Percentiles rank a stretch among this genome's conserved stretches.
phyloP scores from a whole-genome alignment of 2,329 filamentous ascomycete genomes.

The Diatrype stigma region DNA sequence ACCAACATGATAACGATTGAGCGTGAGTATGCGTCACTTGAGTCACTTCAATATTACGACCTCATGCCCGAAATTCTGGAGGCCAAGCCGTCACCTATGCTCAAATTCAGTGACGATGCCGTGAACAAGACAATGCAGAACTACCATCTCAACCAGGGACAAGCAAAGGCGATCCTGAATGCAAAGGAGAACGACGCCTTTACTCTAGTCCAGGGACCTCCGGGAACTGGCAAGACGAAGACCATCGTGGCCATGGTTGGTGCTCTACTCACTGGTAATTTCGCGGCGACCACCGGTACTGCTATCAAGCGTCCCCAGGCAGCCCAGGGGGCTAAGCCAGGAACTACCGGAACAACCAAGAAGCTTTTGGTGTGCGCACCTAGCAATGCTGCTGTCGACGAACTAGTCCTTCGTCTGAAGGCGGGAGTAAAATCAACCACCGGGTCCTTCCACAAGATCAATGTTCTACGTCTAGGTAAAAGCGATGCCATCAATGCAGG shows the following conservation, averaged over 20 bases:
- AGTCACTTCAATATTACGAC: conserved; percentile 92
- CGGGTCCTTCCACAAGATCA: conserved; percentile 71
- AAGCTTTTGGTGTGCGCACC: conserved; percentile 97
- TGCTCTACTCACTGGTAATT: conserved; percentile 64
- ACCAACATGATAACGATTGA: conserved; percentile 93
- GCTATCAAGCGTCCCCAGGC: conserved; percentile 37
- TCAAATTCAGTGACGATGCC: conserved; percentile 73
- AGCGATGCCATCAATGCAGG: conserved; percentile 88
- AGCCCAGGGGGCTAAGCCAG: conserved; percentile 21
- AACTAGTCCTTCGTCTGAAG: conserved; percentile 89
- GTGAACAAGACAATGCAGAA: conserved; percentile 66
- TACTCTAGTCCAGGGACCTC: conserved; percentile 92
- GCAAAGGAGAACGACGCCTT: conserved; percentile 96
- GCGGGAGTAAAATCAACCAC: conserved; percentile 73
- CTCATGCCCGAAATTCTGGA: conserved; percentile 87
- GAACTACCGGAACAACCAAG: conserved; percentile 49
- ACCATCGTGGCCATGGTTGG: conserved; percentile 97
- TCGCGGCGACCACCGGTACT: conserved; percentile 39
- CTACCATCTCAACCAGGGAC: conserved; percentile 82
- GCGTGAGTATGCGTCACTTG: conserved; percentile 87
- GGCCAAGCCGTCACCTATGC: conserved; percentile 83
- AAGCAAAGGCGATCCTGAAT: conserved; percentile 87
- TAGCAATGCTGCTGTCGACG: conserved; percentile 96
- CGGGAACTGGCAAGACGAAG: conserved; percentile 96
- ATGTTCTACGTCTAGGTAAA: conserved; percentile 83